Conservation (phyloP, 768 basidiomycete species). For the Paxillus ammoniavirescens region DNA sequence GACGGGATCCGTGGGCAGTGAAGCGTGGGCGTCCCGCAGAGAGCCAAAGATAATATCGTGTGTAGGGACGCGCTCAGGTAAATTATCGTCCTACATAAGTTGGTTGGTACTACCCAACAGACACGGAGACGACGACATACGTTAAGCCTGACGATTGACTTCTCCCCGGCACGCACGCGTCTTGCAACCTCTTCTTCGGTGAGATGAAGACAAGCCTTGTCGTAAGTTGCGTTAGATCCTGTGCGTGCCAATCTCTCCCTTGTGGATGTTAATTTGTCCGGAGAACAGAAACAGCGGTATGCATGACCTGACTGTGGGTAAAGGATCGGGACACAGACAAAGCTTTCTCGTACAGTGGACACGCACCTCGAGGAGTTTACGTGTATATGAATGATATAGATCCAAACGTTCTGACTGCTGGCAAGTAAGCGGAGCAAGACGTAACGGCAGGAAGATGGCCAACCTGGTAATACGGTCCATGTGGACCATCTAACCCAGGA, state of each 20-base stretch:
- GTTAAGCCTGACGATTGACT: conserved; percentile 82
- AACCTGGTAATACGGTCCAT: conserved; percentile 88
- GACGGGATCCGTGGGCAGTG: conserved; percentile 85
- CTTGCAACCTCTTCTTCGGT: conserved; percentile 83
- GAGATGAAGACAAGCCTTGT: conserved; percentile 83
- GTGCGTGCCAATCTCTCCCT: conserved; percentile 67
- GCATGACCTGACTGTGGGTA: conserved; percentile 71
- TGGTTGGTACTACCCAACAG: background rate
- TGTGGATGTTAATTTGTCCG: conserved; percentile 63
- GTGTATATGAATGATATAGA: conserved; percentile 73
- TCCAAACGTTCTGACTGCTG: conserved; percentile 83
- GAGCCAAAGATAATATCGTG: conserved; percentile 76
- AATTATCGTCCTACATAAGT: conserved; percentile 51
- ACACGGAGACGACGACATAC: conserved; percentile 43
- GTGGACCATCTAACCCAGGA: conserved; percentile 70
- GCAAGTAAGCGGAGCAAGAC: conserved; percentile 1
- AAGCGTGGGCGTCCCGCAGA: conserved; percentile 71
- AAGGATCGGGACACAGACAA: background rate
- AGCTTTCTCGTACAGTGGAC: background rate
- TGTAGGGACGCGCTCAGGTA: conserved; percentile 49
- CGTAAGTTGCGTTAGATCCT: conserved; percentile 81
- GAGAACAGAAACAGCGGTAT: conserved; percentile 93
- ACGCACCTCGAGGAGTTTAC: conserved; percentile 73
- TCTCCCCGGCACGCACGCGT: conserved; percentile 71
- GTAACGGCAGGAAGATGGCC: background rate